Conservation (phyloP, 2,329 filamentous ascomycete genomes). For the Beauveria pseudobassiana region DNA sequence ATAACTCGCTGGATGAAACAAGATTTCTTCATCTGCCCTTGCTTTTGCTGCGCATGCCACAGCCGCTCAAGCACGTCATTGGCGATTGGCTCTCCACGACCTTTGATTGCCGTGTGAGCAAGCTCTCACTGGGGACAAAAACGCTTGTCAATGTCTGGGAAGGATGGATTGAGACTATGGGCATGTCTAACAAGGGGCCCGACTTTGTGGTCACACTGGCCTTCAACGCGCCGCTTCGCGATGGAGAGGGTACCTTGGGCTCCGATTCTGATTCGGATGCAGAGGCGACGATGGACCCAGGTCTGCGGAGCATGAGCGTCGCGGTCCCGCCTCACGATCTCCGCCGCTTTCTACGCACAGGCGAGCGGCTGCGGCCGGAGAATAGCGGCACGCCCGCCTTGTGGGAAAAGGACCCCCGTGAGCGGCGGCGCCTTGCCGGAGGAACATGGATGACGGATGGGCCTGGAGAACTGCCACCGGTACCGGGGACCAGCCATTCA, state of each 20-base stretch:
- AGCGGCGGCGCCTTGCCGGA: constrained; percentile 40
- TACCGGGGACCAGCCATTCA: constrained; percentile 33
- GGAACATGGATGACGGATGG: constrained; percentile 45
- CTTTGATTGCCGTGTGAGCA: constrained; percentile 50
- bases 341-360: constrained; percentile 36
- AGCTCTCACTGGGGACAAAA: constrained; percentile 41
- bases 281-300: constrained; percentile 16
- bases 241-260: constrained; percentile 6
- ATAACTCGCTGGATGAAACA: not conserved
- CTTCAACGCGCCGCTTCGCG: constrained; percentile 35
- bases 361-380: constrained; percentile 20
- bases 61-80: constrained; percentile 40
- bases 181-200: constrained; percentile 25
- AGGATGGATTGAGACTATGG: constrained; percentile 37
- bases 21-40: constrained; percentile 40
- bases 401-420: constrained; percentile 27
- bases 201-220: constrained; percentile 45
- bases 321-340: constrained; percentile 43
- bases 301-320: constrained; percentile 41
- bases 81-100: constrained; percentile 43
- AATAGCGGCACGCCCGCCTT: constrained; percentile 6
- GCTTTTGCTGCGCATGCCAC: constrained; percentile 48
- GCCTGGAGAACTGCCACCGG: constrained; percentile 32
- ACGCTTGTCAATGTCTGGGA: constrained; percentile 45
- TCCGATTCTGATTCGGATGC: constrained; percentile 15